A percentile compares a stretch with the other conserved stretches of the same genome.
Evolutionary conservation across 768 basidiomycete genomes (phyloP).

Genomic region (Lentinula raphanica): DNA sequence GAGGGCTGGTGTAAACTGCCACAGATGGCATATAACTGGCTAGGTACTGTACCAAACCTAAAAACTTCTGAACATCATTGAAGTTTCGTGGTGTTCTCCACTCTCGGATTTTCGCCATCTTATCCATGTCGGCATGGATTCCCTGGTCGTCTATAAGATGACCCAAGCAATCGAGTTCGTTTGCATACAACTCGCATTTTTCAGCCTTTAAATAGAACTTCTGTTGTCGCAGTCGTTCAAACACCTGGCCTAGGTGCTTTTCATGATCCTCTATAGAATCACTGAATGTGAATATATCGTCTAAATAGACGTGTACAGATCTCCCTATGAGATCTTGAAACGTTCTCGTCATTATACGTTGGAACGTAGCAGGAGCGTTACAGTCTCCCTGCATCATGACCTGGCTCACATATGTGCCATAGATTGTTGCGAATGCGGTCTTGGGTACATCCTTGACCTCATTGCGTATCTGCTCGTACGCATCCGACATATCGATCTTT

Average conservation of each 20-base stretch:
- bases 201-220: slow-evolving; percentile 19
- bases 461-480: too few species aligned
- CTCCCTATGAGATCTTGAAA: too few species aligned
- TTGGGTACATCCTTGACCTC: too few species aligned
- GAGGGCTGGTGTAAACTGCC: slow-evolving; percentile 15
- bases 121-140: slow-evolving; percentile 23
- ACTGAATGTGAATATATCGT: slow-evolving; percentile 29
- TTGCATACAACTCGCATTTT: slow-evolving; percentile 22
- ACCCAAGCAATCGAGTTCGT: slow-evolving; percentile 22
- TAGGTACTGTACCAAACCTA: slow-evolving; percentile 26
- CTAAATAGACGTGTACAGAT: slow-evolving; percentile 29
- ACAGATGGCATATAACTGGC: slow-evolving; percentile 24
- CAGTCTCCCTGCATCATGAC: too few species aligned
- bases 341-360: too few species aligned
- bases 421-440: too few species aligned
- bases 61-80: slow-evolving; percentile 21
- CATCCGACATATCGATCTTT: too few species aligned
- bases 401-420: too few species aligned
- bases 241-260: slow-evolving; percentile 18
- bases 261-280: slow-evolving; percentile 25
- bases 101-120: slow-evolving; percentile 16
- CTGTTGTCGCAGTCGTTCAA: slow-evolving; percentile 16
- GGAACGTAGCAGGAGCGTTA: too few species aligned
- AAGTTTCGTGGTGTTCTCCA: too few species aligned
- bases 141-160: slow-evolving; percentile 27